Conservation (phyloP, 139 green algal species). For the Tetraselmis chui region DNA sequence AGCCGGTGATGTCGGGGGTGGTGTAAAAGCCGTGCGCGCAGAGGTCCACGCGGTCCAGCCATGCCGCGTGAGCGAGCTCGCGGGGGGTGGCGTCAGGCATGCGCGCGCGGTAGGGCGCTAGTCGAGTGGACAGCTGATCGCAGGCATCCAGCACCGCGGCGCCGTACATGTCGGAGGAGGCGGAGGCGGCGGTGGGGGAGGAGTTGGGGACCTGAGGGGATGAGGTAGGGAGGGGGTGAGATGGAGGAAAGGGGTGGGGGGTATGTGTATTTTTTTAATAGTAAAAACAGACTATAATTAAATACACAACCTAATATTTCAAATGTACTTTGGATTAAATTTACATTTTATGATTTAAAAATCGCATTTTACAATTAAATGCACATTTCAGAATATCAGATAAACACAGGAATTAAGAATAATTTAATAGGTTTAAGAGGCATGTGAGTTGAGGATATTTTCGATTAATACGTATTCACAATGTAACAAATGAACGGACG, state of each 20-base stretch:
- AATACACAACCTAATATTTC: too few species aligned
- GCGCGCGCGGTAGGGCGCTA: constrained; percentile 47
- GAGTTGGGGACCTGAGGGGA: constrained; percentile 77
- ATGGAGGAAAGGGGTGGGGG: not conserved
- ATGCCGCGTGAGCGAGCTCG: constrained; percentile 64
- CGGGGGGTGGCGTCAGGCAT: constrained; percentile 18
- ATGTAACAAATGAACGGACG: too few species aligned
- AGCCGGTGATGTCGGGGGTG: constrained; percentile 85
- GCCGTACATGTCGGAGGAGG: constrained; percentile 90
- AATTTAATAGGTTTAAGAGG: too few species aligned
- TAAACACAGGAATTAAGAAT: too few species aligned
- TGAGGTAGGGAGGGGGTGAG: not conserved
- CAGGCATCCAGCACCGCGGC: constrained; percentile 85
- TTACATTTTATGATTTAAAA: too few species aligned
- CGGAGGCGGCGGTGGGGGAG: constrained; percentile 84
- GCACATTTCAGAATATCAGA: too few species aligned
- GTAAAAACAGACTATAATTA: too few species aligned
- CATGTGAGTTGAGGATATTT: too few species aligned
- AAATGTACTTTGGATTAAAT: too few species aligned
- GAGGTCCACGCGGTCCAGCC: constrained; percentile 84
- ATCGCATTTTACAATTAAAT: too few species aligned
- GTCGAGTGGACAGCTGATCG: constrained; percentile 66
- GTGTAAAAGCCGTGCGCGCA: constrained; percentile 90
- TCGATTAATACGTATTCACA: too few species aligned
- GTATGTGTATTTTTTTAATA: too few species aligned